phyloP scores from a whole-genome alignment of 768 basidiomycete species.

The Leccinum fibrillosum region DNA sequence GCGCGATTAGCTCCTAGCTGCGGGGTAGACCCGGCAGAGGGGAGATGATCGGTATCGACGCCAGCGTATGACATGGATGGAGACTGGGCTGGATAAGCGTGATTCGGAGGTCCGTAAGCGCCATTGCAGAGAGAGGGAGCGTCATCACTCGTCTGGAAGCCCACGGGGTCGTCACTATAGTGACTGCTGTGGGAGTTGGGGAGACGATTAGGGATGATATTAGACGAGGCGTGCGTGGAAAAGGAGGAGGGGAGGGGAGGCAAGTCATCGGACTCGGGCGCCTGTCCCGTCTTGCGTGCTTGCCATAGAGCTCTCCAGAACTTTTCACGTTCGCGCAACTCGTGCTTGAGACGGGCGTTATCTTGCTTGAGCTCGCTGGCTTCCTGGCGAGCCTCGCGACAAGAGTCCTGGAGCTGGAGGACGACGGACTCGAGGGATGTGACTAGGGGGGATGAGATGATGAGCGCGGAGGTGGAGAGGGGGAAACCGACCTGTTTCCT shows the following conservation, averaged over 20 bases:
- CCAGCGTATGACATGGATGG: conserved; percentile 41
- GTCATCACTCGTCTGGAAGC: conserved; percentile 51
- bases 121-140: conserved; percentile 40
- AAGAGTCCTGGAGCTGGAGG: conserved; percentile 77
- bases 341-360: conserved; percentile 59
- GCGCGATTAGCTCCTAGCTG: conserved; percentile 40
- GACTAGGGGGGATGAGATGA: conserved; percentile 40
- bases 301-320: conserved; percentile 71
- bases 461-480: conserved; percentile 10
- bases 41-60: conserved; percentile 32
- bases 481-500: conserved; percentile 60
- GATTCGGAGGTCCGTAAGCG: conserved; percentile 41
- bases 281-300: conserved; percentile 54
- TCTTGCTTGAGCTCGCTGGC: conserved; percentile 62
- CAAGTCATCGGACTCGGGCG: conserved; percentile 50
- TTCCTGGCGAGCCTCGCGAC: conserved; percentile 63
- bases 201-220: conserved; percentile 34
- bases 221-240: conserved; percentile 32
- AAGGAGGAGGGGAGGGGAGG: conserved; percentile 47
- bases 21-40: conserved; percentile 24
- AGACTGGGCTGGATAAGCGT: conserved; percentile 45
- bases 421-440: conserved; percentile 85
- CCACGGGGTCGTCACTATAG: conserved; percentile 40
- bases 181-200: conserved; percentile 36
- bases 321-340: conserved; percentile 69